phyloP scores from a whole-genome alignment of 495 filamentous ascomycete species.

The Penicillium malachiteum region DNA sequence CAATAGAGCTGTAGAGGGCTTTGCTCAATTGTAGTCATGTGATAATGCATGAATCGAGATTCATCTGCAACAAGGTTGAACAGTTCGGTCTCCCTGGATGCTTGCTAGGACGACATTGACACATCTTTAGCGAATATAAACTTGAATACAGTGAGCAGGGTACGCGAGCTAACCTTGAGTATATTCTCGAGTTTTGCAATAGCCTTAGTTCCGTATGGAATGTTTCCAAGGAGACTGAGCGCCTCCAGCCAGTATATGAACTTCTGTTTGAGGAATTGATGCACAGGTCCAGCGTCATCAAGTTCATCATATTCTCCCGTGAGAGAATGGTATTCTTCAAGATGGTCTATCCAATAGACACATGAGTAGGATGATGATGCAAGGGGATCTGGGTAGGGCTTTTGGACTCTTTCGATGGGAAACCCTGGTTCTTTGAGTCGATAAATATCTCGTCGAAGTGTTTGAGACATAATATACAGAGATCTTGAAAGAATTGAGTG shows the following conservation, averaged over 20 bases:
- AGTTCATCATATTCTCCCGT: too few relatives aligned
- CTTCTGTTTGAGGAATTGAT: constrained; percentile 22
- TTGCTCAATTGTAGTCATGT: constrained; percentile 24
- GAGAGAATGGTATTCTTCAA: constrained; percentile 7
- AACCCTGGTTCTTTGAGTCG: constrained; percentile 8
- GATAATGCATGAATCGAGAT: constrained; percentile 26
- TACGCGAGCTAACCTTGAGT: constrained; percentile 9
- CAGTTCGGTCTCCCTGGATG: not conserved
- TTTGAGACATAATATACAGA: constrained; percentile 17
- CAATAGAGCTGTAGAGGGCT: constrained; percentile 32
- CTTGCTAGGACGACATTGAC: not conserved
- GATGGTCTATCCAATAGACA: constrained; percentile 42
- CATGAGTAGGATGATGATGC: constrained; percentile 28
- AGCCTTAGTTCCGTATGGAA: constrained; percentile 3
- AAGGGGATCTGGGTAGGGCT: constrained; percentile 15
- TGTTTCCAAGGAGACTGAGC: constrained; percentile 29
- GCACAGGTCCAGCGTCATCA: not conserved
- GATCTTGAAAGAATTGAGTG: constrained; percentile 28
- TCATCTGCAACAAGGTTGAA: constrained; percentile 5
- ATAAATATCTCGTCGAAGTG: constrained; percentile 22
- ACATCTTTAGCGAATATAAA: too few relatives aligned
- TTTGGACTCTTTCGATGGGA: constrained; percentile 1
- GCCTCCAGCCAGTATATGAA: constrained; percentile 41
- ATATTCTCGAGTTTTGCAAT: constrained; percentile 13
- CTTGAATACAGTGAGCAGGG: too few relatives aligned